A percentile compares a stretch with the other conserved stretches of the same genome.
These are phyloP conservation scores for Mycena sanguinolenta DNA, from an alignment of 768 basidiomycete genomes.

Conservation along the genomic window DNA sequence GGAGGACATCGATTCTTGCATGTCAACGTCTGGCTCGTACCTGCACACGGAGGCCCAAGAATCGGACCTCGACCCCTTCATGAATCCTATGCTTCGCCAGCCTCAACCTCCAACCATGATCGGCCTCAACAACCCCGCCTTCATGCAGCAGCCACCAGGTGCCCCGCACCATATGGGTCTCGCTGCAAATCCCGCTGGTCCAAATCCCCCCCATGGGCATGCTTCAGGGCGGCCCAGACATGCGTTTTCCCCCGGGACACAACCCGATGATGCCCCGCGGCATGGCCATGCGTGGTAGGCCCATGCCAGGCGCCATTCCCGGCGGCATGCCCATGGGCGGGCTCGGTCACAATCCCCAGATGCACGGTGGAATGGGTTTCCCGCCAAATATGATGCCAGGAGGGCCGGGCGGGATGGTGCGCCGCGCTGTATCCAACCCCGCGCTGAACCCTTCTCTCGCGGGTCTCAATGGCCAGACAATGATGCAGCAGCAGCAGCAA, in stretches of 20 bases:
- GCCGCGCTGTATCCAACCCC: constrained; percentile 33
- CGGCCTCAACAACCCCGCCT: constrained; percentile 37
- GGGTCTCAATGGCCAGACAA: constrained; percentile 17
- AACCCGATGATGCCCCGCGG: constrained; percentile 20
- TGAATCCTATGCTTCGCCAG: constrained; percentile 35
- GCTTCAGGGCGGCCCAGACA: constrained; percentile 40
- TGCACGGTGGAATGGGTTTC: constrained; percentile 47
- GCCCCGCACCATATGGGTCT: constrained; percentile 54
- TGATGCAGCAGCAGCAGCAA: constrained; percentile 46
- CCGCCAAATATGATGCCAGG: constrained; percentile 43
- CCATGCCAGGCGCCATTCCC: constrained; percentile 25
- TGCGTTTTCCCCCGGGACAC: constrained; percentile 32
- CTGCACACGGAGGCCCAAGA: constrained; percentile 29
- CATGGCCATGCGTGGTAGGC: constrained; percentile 30
- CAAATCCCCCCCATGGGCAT: constrained; percentile 45
- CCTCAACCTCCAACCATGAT: constrained; percentile 29
- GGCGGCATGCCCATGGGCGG: constrained; percentile 27
- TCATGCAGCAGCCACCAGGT: constrained; percentile 46
- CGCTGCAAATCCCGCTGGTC: constrained; percentile 33
- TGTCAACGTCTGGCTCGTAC: constrained; percentile 36
- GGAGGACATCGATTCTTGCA: constrained; percentile 17
- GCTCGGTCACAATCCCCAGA: constrained; percentile 26
- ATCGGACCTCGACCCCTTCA: constrained; percentile 33
- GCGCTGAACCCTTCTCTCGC: constrained; percentile 13
- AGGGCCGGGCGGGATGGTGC: constrained; percentile 21